These are phyloP conservation scores for Cercophora newfieldiana DNA, from an alignment of 495 filamentous ascomycete genomes.

Conservation along the genomic window DNA sequence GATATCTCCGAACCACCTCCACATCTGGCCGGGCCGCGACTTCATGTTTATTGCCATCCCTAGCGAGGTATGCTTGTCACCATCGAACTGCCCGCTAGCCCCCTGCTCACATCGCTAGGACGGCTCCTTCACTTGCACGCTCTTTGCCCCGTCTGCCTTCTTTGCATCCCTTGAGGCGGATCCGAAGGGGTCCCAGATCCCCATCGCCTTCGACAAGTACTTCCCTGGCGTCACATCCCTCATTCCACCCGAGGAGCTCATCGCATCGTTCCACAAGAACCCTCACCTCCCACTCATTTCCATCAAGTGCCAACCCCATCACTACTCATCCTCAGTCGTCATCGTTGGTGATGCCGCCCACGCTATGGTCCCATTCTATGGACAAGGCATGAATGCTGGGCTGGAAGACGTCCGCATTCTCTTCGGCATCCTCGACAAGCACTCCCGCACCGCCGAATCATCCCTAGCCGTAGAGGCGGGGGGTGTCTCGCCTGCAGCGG, in stretches of 20 bases:
- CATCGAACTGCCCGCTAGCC: background rate
- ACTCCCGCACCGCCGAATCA: conserved; percentile 42
- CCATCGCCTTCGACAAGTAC: conserved; percentile 70
- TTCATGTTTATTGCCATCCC: conserved; percentile 99
- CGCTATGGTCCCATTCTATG: conserved; percentile 96
- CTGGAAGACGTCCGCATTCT: conserved; percentile 83
- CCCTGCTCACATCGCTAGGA: conserved; percentile 50
- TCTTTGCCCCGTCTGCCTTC: conserved; percentile 72
- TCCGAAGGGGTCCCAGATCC: conserved; percentile 48
- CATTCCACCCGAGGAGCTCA: conserved; percentile 67
- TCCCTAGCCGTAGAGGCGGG: conserved; percentile 20
- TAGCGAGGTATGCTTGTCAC: conserved; percentile 51
- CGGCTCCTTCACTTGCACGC: conserved; percentile 90
- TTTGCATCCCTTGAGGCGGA: conserved; percentile 61
- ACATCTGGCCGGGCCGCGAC: conserved; percentile 92
- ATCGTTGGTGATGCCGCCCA: conserved; percentile 94
- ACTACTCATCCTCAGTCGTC: conserved; percentile 73
- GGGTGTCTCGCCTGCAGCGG: background rate
- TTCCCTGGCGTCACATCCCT: conserved; percentile 88
- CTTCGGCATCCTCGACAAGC: conserved; percentile 68
- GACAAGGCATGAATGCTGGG: conserved; percentile 85
- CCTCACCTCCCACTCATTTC: conserved; percentile 89
- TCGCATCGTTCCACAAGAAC: conserved; percentile 70
- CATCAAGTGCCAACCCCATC: conserved; percentile 88
- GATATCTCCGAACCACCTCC: conserved; percentile 87